phyloP scores from a whole-genome alignment of 2,329 filamentous ascomycete species.

The Cladorrhinum sp. region DNA sequence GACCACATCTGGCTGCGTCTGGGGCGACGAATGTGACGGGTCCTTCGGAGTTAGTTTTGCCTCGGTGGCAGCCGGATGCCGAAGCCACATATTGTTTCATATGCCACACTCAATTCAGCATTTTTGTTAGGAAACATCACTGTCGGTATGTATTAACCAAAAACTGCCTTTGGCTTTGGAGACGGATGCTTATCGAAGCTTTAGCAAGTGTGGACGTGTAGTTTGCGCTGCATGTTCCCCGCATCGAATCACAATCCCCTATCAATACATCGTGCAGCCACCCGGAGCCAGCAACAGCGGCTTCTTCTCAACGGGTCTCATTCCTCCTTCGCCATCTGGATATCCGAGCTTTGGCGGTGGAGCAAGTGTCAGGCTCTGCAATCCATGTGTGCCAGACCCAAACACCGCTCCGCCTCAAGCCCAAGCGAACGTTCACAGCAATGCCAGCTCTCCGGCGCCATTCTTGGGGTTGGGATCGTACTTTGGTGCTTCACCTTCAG shows the following conservation, averaged over 20 bases:
- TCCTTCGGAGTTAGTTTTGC: constrained; percentile 52
- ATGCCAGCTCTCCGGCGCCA: constrained; percentile 22
- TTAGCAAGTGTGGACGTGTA: constrained; percentile 84
- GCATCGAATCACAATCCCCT: constrained; percentile 89
- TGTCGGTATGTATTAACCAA: constrained; percentile 59
- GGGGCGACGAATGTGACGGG: background rate
- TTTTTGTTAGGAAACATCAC: constrained; percentile 88
- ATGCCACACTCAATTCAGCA: constrained; percentile 73
- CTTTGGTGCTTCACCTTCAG: constrained; percentile 31
- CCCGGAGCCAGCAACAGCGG: constrained; percentile 41
- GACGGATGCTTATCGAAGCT: background rate
- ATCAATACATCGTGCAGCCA: constrained; percentile 86
- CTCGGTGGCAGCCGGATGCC: constrained; percentile 83
- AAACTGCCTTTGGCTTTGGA: too few species aligned
- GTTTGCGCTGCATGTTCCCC: constrained; percentile 89
- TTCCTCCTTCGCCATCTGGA: constrained; percentile 37
- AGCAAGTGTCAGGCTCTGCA: constrained; percentile 58
- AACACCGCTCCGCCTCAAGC: constrained; percentile 54
- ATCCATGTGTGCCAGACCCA: constrained; percentile 60
- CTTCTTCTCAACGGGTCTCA: constrained; percentile 24
- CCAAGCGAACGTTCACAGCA: constrained; percentile 41
- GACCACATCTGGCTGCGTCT: background rate
- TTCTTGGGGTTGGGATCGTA: constrained; percentile 36
- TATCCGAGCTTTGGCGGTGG: constrained; percentile 51
- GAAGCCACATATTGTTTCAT: constrained; percentile 84